A percentile compares a stretch with the other conserved stretches of the same genome.
These are phyloP conservation scores for Diaporthe eres DNA, from an alignment of 2,329 filamentous ascomycete genomes.

Conservation along the genomic window DNA sequence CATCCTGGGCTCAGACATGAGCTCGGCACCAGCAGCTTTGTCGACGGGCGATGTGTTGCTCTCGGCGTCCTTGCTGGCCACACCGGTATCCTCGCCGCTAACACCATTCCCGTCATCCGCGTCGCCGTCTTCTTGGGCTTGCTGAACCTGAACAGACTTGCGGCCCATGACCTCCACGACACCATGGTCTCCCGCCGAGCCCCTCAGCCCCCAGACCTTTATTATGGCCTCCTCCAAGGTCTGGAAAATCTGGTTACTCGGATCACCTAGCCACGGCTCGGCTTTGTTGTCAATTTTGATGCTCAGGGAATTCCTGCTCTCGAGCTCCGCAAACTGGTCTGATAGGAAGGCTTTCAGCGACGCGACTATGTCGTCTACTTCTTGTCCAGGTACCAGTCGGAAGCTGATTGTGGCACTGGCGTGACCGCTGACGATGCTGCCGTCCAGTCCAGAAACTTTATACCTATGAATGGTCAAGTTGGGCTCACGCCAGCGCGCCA, in stretches of 20 bases:
- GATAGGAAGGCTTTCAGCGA: slow-evolving; percentile 77
- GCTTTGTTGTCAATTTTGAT: slow-evolving; percentile 93
- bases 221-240: slow-evolving; percentile 89
- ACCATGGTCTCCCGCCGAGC: slow-evolving; percentile 41
- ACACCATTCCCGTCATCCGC: neutral
- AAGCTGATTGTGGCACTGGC: slow-evolving; percentile 92
- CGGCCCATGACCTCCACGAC: slow-evolving; percentile 41
- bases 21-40: neutral
- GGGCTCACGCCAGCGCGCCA: slow-evolving; percentile 95
- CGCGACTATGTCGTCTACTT: slow-evolving; percentile 81
- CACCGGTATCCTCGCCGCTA: neutral
- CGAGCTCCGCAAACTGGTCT: slow-evolving; percentile 79
- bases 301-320: slow-evolving; percentile 84
- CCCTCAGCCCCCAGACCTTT: slow-evolving; percentile 80
- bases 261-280: slow-evolving; percentile 96
- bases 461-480: slow-evolving; percentile 95
- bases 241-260: slow-evolving; percentile 89
- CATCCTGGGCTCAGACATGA: neutral
- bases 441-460: slow-evolving; percentile 91
- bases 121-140: neutral
- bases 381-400: slow-evolving; percentile 93
- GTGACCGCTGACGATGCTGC: slow-evolving; percentile 90
- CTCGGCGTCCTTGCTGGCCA: neutral
- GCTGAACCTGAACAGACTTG: neutral
- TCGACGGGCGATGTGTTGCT: neutral